phyloP scores from a whole-genome alignment of 352 stramenopile species.

The Pythium grandisporangium region DNA sequence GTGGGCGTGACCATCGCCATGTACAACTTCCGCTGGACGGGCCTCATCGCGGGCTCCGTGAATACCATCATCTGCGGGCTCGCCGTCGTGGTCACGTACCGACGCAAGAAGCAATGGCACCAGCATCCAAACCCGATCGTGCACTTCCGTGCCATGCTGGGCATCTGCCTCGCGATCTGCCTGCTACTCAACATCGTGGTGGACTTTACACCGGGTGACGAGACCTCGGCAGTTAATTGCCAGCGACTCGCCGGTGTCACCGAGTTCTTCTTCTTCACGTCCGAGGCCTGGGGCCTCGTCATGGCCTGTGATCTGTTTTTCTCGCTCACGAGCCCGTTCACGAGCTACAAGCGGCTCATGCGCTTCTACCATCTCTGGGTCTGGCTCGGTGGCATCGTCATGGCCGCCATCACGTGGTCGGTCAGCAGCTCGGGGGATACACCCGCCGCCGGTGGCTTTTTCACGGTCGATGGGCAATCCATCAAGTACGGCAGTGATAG shows the following conservation, averaged over 20 bases:
- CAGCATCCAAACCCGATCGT: slow-evolving; percentile 87
- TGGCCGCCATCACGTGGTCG: slow-evolving; percentile 68
- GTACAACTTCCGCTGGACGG: slow-evolving; percentile 85
- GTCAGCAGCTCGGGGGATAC: slow-evolving; percentile 8
- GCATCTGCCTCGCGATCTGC: slow-evolving; percentile 80
- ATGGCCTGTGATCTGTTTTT: slow-evolving; percentile 87
- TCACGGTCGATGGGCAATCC: slow-evolving; percentile 74
- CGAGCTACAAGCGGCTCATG: slow-evolving; percentile 86
- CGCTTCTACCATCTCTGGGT: slow-evolving; percentile 84
- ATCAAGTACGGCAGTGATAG: slow-evolving; percentile 68
- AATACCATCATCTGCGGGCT: slow-evolving; percentile 84
- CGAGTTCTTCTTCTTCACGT: slow-evolving; percentile 87
- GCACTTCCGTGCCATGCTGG: slow-evolving; percentile 74
- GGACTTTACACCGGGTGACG: slow-evolving; percentile 57
- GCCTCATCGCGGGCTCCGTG: slow-evolving; percentile 77
- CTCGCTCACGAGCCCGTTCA: slow-evolving; percentile 84
- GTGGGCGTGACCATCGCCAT: slow-evolving; percentile 77
- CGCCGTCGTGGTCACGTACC: slow-evolving; percentile 84
- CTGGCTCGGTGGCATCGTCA: slow-evolving; percentile 73
- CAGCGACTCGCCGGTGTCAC: slow-evolving; percentile 70
- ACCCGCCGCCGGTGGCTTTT: slow-evolving; percentile 66
- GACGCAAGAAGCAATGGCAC: slow-evolving; percentile 82
- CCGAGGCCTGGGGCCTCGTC: slow-evolving; percentile 79
- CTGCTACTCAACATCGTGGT: slow-evolving; percentile 78
- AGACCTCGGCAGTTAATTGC: slow-evolving; percentile 35